A percentile compares a stretch with the other conserved stretches of the same genome.
Conservation (phyloP, 192 early-diverging fungal species). For the Coemansia sp. region DNA sequence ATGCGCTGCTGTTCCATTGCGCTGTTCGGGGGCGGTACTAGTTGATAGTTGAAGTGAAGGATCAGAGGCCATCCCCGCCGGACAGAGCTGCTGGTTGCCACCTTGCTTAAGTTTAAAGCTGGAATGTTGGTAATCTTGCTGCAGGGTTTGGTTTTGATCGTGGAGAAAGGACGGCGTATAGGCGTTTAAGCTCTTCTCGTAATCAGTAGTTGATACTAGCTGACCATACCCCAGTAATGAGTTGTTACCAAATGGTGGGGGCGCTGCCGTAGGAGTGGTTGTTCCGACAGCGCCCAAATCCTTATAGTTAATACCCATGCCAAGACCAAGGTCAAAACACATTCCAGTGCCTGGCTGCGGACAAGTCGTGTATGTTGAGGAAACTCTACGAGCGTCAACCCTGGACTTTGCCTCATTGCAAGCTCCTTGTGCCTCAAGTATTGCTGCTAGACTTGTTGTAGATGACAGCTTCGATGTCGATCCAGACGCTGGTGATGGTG, state of each 20-base stretch:
- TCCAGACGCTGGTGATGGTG: slow-evolving; percentile 8
- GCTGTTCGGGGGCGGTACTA: neutral
- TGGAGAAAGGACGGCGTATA: slow-evolving; percentile 5
- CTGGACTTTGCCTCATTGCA: neutral
- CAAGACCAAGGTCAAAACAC: slow-evolving; percentile 13
- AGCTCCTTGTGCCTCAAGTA: slow-evolving; percentile 16
- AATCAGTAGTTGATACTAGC: neutral
- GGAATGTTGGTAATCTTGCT: neutral
- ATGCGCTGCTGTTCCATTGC: neutral
- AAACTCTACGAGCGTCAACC: neutral
- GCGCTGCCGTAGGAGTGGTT: neutral
- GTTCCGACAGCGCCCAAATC: neutral
- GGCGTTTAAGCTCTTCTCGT: neutral
- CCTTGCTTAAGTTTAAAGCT: slow-evolving; percentile 4
- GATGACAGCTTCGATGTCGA: slow-evolving; percentile 14
- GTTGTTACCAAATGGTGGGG: neutral
- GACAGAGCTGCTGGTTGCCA: slow-evolving; percentile 20
- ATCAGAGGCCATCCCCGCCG: slow-evolving; percentile 39
- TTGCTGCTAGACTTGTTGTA: slow-evolving; percentile 14
- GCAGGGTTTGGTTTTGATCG: neutral
- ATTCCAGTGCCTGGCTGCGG: neutral
- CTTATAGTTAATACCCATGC: neutral
- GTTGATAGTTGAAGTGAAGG: slow-evolving; percentile 12
- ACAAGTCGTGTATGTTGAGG: neutral
- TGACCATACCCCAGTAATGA: neutral